Percentiles rank a stretch among this genome's conserved stretches.
phyloP scores from a whole-genome alignment of 345 rosid species.

The Physaria fendleri region DNA sequence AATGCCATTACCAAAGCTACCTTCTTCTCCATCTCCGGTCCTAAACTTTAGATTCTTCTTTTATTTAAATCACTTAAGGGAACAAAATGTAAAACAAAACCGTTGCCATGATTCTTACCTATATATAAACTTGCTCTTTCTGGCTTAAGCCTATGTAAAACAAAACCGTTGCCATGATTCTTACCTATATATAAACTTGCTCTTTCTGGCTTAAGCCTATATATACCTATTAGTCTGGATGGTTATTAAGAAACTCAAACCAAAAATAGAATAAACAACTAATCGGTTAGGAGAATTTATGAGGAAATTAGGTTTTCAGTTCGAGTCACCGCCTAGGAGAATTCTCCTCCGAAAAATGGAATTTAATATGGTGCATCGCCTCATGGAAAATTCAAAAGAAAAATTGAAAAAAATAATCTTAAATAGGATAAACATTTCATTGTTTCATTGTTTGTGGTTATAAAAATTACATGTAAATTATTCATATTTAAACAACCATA shows the following conservation, averaged over 20 bases:
- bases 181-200: conserved; percentile 17
- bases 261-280: neutral
- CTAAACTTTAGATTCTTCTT: neutral
- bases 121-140: conserved; percentile 12
- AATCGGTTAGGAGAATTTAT: too few species aligned
- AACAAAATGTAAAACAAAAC: neutral
- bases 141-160: neutral
- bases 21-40: neutral
- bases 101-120: conserved; percentile 2
- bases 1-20: too few species aligned
- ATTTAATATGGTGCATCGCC: too few species aligned
- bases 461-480: neutral
- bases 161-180: neutral
- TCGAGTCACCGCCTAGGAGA: too few species aligned
- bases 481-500: neutral
- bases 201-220: neutral
- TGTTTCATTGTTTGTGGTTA: neutral
- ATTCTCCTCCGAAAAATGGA: too few species aligned
- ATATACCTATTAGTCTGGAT: too few species aligned
- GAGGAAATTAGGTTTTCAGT: too few species aligned
- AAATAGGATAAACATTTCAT: neutral
- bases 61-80: neutral
- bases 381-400: too few species aligned
- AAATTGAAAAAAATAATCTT: too few species aligned
- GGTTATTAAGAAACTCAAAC: neutral